These are phyloP conservation scores for Cucumis melo DNA, from an alignment of 306 rosid genomes.

Conservation along the genomic window DNA sequence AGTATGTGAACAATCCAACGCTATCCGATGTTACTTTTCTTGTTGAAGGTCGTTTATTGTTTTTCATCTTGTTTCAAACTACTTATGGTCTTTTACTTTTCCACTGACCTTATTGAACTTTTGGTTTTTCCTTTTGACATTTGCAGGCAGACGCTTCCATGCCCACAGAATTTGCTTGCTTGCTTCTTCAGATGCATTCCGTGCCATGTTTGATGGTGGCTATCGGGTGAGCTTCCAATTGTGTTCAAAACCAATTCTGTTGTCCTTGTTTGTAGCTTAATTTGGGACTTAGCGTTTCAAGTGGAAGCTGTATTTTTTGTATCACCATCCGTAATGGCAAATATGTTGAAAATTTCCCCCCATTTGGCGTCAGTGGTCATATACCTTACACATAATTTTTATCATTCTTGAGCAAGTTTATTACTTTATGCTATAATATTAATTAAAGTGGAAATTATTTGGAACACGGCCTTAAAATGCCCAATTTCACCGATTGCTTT, in stretches of 20 bases:
- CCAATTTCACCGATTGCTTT: neutral
- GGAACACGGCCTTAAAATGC: neutral
- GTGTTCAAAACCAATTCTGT: neutral
- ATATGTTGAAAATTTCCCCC: neutral
- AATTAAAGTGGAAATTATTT: neutral
- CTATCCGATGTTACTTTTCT: conserved; percentile 86
- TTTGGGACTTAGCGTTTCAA: neutral
- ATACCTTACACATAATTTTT: neutral
- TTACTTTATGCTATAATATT: neutral
- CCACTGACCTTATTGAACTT: neutral
- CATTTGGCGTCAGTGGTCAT: neutral
- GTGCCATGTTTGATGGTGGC: conserved; percentile 99
- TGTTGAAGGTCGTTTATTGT: conserved; percentile 61
- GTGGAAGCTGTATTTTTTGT: neutral
- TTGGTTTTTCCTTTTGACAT: conserved; percentile 5
- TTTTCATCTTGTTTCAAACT: neutral
- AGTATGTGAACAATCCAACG: conserved; percentile 70
- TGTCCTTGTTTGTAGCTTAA: conserved; percentile 5
- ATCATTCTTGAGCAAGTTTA: neutral
- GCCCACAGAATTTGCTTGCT: conserved; percentile 96
- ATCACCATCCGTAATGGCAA: neutral
- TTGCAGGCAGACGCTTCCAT: conserved; percentile 80
- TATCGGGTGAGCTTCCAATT: conserved; percentile 60
- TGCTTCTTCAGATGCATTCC: conserved; percentile 95
- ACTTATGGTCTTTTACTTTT: neutral